Percentiles rank a stretch among this genome's conserved stretches.
Evolutionary conservation across 2,329 filamentous ascomycete species (phyloP).

Genomic region (Beauveria sp.): DNA sequence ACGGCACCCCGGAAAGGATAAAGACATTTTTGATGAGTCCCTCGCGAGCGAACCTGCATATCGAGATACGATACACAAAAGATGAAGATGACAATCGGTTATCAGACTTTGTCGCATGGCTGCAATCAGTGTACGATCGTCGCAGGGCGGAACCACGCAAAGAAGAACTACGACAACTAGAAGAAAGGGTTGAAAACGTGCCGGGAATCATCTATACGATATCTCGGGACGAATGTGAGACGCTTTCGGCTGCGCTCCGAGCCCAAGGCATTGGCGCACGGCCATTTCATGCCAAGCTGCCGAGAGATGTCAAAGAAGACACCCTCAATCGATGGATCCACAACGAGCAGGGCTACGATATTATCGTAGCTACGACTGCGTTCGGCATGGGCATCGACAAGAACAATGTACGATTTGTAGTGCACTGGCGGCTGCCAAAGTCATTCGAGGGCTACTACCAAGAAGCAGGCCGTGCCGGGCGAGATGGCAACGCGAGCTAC

Average conservation of each 20-base stretch:
- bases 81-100: slow-evolving; percentile 68
- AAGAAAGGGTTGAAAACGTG: slow-evolving; percentile 55
- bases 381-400: slow-evolving; percentile 99
- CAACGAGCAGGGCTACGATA: slow-evolving; percentile 70
- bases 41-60: slow-evolving; percentile 76
- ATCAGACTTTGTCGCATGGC: slow-evolving; percentile 67
- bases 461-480: slow-evolving; percentile 83
- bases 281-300: slow-evolving; percentile 64
- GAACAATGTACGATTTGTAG: slow-evolving; percentile 85
- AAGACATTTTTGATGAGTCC: slow-evolving; percentile 78
- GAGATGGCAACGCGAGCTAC: slow-evolving; percentile 78
- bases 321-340: slow-evolving; percentile 65
- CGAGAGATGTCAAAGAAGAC: slow-evolving; percentile 61
- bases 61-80: slow-evolving; percentile 77
- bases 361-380: slow-evolving; percentile 90
- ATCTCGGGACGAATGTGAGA: slow-evolving; percentile 67
- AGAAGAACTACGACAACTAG: slow-evolving; percentile 46
- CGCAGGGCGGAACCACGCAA: slow-evolving; percentile 53
- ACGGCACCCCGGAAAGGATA: slow-evolving; percentile 48
- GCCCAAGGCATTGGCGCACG: slow-evolving; percentile 64
- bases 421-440: slow-evolving; percentile 90
- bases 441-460: slow-evolving; percentile 96
- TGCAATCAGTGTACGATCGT: slow-evolving; percentile 63
- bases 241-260: slow-evolving; percentile 57
- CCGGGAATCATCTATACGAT: slow-evolving; percentile 76